Evolutionary conservation across 192 early-diverging fungal genomes (phyloP).

Genomic region (Umbelopsis isabellina): DNA sequence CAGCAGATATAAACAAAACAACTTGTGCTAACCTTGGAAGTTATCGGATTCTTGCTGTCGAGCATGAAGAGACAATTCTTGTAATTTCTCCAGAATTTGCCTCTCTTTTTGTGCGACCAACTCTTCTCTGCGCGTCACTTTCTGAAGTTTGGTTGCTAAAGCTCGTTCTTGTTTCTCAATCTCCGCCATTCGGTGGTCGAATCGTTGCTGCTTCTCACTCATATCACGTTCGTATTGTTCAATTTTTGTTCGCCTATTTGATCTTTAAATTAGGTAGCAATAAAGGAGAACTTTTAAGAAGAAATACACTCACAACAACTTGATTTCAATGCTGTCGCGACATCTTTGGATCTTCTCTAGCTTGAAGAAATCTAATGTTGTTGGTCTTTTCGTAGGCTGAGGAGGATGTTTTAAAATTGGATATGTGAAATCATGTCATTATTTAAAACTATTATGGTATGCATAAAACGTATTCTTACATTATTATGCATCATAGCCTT

Average conservation of each 20-base stretch:
- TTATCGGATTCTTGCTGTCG: not conserved
- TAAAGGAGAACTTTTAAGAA: not conserved
- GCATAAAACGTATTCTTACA: slow-evolving; percentile 35
- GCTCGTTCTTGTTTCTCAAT: not conserved
- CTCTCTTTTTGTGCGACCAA: slow-evolving; percentile 3
- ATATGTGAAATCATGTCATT: not conserved
- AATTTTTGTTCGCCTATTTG: not conserved
- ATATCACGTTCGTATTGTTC: slow-evolving; percentile 2
- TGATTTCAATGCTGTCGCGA: slow-evolving; percentile 17
- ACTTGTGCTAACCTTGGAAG: not conserved
- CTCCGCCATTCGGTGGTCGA: slow-evolving; percentile 7
- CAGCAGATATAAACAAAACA: not conserved
- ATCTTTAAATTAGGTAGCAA: not conserved
- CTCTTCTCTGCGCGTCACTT: not conserved
- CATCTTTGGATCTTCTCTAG: slow-evolving; percentile 33
- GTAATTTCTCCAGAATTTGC: not conserved
- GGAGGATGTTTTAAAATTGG: not conserved
- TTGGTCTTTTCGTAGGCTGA: slow-evolving; percentile 46
- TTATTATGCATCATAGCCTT: slow-evolving; percentile 60
- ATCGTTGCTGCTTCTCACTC: not conserved
- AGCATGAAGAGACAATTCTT: not conserved
- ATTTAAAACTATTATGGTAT: not conserved
- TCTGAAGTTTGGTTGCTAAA: not conserved
- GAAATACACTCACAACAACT: not conserved
- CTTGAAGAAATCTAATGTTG: slow-evolving; percentile 44